Conservation (phyloP, 495 filamentous ascomycete genomes). For the Cryomyces minteri region DNA sequence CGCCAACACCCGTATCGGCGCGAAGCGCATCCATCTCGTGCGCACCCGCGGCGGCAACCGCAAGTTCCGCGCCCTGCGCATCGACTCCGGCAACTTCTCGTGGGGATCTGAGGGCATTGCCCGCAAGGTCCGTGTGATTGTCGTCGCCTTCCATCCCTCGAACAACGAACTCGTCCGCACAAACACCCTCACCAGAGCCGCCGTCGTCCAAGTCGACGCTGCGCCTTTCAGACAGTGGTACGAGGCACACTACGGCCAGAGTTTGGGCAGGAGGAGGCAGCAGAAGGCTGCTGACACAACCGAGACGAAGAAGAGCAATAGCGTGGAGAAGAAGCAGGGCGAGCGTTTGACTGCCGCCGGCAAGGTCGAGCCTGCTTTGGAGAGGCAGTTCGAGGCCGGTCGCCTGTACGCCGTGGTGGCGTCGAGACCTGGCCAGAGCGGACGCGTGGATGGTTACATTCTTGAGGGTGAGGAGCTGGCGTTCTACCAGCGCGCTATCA, state of each 20-base stretch:
- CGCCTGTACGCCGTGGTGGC: conserved; percentile 86
- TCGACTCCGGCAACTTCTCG: conserved; percentile 98
- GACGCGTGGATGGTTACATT: conserved; percentile 91
- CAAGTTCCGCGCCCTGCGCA: conserved; percentile 97
- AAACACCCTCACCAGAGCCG: conserved; percentile 97
- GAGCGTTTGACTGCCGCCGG: conserved; percentile 54
- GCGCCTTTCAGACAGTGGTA: conserved; percentile 99
- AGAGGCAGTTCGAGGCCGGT: conserved; percentile 98
- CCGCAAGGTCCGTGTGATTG: conserved; percentile 98
- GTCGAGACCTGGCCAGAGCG: conserved; percentile 87
- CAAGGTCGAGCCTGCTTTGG: conserved; percentile 84
- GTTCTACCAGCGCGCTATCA: conserved; percentile 97
- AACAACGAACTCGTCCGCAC: conserved; percentile 99
- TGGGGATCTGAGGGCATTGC: conserved; percentile 95
- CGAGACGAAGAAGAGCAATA: conserved; percentile 67
- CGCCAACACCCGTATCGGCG: conserved; percentile 95
- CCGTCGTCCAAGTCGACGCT: conserved; percentile 96
- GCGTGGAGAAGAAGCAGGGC: conserved; percentile 89
- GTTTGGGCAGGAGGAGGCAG: conserved; percentile 79
- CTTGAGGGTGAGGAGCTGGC: conserved; percentile 97
- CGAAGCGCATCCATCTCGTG: conserved; percentile 97
- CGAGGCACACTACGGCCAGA: conserved; percentile 93
- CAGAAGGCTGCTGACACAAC: conserved; percentile 17
- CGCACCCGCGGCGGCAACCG: conserved; percentile 97
- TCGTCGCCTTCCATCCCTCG: conserved; percentile 92